Conservation (phyloP, 495 filamentous ascomycete species). For the Podospora pseudoanserina region DNA sequence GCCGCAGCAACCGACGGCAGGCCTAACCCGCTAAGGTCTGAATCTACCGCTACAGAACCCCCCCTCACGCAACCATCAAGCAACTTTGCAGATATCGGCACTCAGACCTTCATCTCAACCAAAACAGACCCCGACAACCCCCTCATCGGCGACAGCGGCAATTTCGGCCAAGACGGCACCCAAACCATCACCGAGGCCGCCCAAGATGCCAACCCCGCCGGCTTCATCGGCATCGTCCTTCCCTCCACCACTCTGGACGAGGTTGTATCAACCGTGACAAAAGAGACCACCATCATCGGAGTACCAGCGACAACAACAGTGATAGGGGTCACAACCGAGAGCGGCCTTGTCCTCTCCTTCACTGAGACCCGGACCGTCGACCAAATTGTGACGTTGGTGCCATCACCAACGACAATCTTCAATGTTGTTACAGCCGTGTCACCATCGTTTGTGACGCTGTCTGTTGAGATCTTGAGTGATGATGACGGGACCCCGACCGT, state of each 20-base stretch:
- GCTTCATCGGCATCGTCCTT: not conserved
- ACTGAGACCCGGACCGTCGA: conserved; percentile 9
- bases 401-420: conserved; percentile 15
- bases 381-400: conserved; percentile 13
- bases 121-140: not conserved
- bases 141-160: not conserved
- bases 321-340: not conserved
- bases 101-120: not conserved
- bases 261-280: conserved; percentile 6
- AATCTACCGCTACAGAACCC: not conserved
- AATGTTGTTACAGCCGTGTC: not conserved
- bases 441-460: conserved; percentile 22
- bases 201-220: not conserved
- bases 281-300: conserved; percentile 10
- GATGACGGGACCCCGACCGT: conserved; percentile 21
- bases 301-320: conserved; percentile 6
- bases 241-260: not conserved
- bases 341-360: conserved; percentile 2
- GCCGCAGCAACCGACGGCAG: not conserved
- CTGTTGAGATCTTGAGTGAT: conserved; percentile 23
- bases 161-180: not conserved
- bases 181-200: not conserved
- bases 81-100: not conserved
- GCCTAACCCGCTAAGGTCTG: not conserved
- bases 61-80: not conserved